These are phyloP conservation scores for Cryptosporidium canis DNA, from an alignment of 169 alveolate species.

Conservation along the genomic window DNA sequence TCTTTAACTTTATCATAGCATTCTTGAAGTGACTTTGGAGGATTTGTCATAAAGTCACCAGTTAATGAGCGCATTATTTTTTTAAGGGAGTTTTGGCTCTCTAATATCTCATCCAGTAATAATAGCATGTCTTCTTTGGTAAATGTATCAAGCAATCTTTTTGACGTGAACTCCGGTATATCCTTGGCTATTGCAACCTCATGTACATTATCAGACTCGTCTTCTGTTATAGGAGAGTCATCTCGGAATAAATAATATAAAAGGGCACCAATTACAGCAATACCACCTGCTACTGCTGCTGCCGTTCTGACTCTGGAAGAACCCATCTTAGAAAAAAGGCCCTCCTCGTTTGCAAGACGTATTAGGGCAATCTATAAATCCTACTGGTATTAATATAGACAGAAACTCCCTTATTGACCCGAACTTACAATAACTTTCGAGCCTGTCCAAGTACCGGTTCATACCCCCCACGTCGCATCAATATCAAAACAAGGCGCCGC, in stretches of 20 bases:
- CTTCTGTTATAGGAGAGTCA: constrained; percentile 73
- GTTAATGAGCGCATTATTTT: constrained; percentile 75
- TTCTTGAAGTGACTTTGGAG: constrained; percentile 61
- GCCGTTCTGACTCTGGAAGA: constrained; percentile 48
- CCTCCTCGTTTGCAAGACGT: background rate
- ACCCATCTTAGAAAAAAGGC: constrained; percentile 5
- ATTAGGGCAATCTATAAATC: background rate
- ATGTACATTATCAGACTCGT: background rate
- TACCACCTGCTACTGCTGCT: constrained; percentile 75
- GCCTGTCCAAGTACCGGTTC: constrained; percentile 24
- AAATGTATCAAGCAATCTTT: constrained; percentile 16
- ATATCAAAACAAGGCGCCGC: constrained; percentile 21
- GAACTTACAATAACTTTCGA: constrained; percentile 2
- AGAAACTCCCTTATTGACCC: background rate
- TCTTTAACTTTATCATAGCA: constrained; percentile 71
- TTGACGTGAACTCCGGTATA: background rate
- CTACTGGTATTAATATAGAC: background rate
- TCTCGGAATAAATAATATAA: constrained; percentile 76
- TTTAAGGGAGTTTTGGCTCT: constrained; percentile 81
- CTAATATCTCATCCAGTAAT: constrained; percentile 74
- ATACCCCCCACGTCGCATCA: constrained; percentile 18
- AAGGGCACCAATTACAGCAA: constrained; percentile 79
- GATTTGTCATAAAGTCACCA: constrained; percentile 13
- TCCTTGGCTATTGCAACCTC: background rate
- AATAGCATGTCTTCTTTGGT: constrained; percentile 78